Base-by-base conservation (phyloP, 139 green algal species). In the Chlorella sp. region DNA sequence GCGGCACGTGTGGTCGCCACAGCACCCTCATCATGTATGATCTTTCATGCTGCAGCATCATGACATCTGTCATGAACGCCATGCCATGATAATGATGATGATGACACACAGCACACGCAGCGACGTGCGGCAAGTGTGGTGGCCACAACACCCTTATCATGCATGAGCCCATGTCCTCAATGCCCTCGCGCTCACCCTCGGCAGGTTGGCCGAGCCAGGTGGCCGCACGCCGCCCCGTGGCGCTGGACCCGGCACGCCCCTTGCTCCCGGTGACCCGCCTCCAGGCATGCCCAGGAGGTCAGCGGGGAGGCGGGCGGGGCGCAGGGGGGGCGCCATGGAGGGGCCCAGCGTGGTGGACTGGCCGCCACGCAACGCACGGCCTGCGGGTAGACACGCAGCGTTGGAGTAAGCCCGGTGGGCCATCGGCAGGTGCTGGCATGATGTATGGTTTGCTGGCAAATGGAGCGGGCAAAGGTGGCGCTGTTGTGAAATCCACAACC, bases 291-390 rank as follows among this genome's bases (percentile, higher is more conserved):
- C 64, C 5, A 27, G 20, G 50, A 70, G 33, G 6, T 70, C 32
- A 4, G 22, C 32, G 32, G 64, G 64, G 32, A 70, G n/a, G 64
- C 64, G 64, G 5, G 50, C 31, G 64, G 49, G 67, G 2, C 64
- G 67, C 29, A 62, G 27, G 3, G 67, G 67, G 2, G 67, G 67
- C 3, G 67, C 31, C 67, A 72, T 63, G 67, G 42, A 49, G 10
- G 67, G 67, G 27, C 67, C 67, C 42, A 72, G 67, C 1, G 42
- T 49, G 5, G 67, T 65, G 67, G 67, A 72, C 1, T 33, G 31
- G 27, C 32, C 55, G 6, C 24, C 10, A 17, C 26, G 62, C 32
- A 70, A 32, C 10, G 32, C 64, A 29, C 64, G 64, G 2, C 64
- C 64, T 68, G 62, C 29, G 5, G 23, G 10, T 55, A 17, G 10